Base-by-base conservation (phyloP, 2,329 filamentous ascomycete genomes). In the Alternaria triticimaculans region DNA sequence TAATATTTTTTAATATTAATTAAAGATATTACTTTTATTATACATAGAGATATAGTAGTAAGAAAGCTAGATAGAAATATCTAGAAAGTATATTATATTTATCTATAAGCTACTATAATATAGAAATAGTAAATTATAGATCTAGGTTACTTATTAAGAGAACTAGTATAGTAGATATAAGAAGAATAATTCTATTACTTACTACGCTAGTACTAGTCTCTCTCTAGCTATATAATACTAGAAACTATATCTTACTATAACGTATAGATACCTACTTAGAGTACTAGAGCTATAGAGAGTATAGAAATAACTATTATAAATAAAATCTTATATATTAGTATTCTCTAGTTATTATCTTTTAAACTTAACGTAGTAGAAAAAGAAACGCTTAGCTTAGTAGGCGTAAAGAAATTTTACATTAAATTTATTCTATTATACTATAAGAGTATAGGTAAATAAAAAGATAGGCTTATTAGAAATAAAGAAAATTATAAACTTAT, bases 401-500 rank as follows among this genome's bases (percentile, higher is more conserved):
- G 61, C 45, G 50, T 23, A 21, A 44, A 64, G 33, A 60, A 55
- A 48, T 57, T 66, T 30, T 37, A 37, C 9, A 37, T 66, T 15
- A 41, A 26, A 60, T 66, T 58, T 3, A 55, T 66, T 55, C 55
- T 14, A 51, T 66, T 66, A 28, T 57, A n/a, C 61, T 18, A 64
- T 43, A 45, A 51, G 15, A 51, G 62, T 58, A 60, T 15, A 37
- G 55, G 25, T 23, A 64, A 59, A 50, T n/a, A 28, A 33, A 66
- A 46, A 45, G 51, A 62, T 46, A 18, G 58, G 58, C 56, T 64
- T 12, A 55, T 64, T 53, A 23, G 58, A 33, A 64, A 64, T 21
- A 64, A 10, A 57, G 14, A 30, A 58, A 50, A 21, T 41, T 62
- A 33, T 6, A 45, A 64, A 41, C 50, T 23, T 62, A 44, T 62